These are phyloP conservation scores for Phytophthora pini DNA, from an alignment of 352 stramenopile genomes.

Conservation along the genomic window DNA sequence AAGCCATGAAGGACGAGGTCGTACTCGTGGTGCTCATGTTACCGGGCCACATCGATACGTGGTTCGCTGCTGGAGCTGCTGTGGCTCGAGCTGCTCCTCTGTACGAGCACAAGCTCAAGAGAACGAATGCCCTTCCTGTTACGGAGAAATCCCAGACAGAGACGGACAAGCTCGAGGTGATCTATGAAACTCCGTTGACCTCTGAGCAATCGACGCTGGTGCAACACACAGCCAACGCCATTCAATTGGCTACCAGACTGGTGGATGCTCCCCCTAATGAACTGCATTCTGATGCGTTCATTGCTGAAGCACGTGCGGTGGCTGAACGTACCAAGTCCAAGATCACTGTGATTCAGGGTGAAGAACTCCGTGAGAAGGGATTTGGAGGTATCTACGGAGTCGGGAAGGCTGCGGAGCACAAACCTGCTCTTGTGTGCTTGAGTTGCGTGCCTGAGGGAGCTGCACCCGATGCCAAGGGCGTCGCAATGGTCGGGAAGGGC, in stretches of 20 bases:
- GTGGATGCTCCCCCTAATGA: slow-evolving; percentile 92
- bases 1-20: slow-evolving; percentile 32
- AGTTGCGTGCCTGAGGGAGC: slow-evolving; percentile 69
- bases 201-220: slow-evolving; percentile 41
- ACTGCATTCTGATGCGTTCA: slow-evolving; percentile 90
- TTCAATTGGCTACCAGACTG: slow-evolving; percentile 87
- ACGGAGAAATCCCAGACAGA: slow-evolving; percentile 23
- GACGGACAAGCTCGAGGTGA: slow-evolving; percentile 54
- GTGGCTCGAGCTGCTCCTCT: slow-evolving; percentile 56
- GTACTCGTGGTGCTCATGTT: slow-evolving; percentile 68
- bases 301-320: slow-evolving; percentile 76
- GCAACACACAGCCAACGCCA: slow-evolving; percentile 77
- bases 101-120: slow-evolving; percentile 64
- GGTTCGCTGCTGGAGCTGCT: slow-evolving; percentile 62
- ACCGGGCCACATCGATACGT: slow-evolving; percentile 56
- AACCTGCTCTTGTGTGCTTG: slow-evolving; percentile 92
- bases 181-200: slow-evolving; percentile 52
- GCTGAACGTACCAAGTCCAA: slow-evolving; percentile 69
- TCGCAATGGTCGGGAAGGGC: slow-evolving; percentile 94
- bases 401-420: slow-evolving; percentile 89
- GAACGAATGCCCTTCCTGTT: slow-evolving; percentile 39
- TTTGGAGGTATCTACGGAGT: slow-evolving; percentile 95
- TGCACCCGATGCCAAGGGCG: slow-evolving; percentile 45
- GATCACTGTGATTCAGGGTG: slow-evolving; percentile 87
- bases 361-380: slow-evolving; percentile 88